Conservation (phyloP, 371 early-diverging fungal genomes). For the Gilbertella persicaria region DNA sequence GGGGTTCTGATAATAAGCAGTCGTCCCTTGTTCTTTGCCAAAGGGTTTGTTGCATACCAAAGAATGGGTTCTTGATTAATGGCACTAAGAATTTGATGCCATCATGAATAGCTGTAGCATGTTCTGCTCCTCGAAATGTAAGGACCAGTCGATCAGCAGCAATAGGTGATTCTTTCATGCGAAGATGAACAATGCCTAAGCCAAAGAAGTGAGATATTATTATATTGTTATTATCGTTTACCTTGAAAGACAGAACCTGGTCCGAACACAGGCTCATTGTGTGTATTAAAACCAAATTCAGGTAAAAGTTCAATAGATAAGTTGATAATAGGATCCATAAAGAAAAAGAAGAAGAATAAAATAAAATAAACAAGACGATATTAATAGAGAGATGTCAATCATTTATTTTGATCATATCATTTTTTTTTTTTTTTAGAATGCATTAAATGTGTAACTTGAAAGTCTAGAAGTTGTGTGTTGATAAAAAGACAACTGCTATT, state of each 20-base stretch:
- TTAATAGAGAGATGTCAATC: no score
- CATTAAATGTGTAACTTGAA: no score
- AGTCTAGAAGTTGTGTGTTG: no score
- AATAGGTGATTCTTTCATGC: slow-evolving; percentile 19
- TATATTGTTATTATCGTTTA: background rate
- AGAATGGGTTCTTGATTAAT: slow-evolving; percentile 21
- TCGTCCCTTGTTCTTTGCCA: slow-evolving; percentile 36
- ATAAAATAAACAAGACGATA: no score
- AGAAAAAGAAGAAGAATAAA: background rate
- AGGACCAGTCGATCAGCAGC: slow-evolving; percentile 29
- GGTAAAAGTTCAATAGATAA: slow-evolving; percentile 37
- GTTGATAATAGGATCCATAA: slow-evolving; percentile 9
- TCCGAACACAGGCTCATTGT: slow-evolving; percentile 40
- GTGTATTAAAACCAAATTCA: slow-evolving; percentile 43
- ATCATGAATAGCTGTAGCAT: slow-evolving; percentile 21
- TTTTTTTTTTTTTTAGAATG: no score
- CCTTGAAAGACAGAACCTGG: slow-evolving; percentile 52
- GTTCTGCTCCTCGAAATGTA: slow-evolving; percentile 32
- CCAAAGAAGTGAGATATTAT: background rate
- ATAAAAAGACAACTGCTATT: no score
- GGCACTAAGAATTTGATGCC: slow-evolving; percentile 22
- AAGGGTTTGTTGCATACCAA: slow-evolving; percentile 36
- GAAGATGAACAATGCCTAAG: slow-evolving; percentile 30
- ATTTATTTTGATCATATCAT: no score
- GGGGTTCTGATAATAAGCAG: slow-evolving; percentile 12